Evolutionary conservation across 768 basidiomycete species (phyloP).

Genomic region (Cubamyces lactineus): DNA sequence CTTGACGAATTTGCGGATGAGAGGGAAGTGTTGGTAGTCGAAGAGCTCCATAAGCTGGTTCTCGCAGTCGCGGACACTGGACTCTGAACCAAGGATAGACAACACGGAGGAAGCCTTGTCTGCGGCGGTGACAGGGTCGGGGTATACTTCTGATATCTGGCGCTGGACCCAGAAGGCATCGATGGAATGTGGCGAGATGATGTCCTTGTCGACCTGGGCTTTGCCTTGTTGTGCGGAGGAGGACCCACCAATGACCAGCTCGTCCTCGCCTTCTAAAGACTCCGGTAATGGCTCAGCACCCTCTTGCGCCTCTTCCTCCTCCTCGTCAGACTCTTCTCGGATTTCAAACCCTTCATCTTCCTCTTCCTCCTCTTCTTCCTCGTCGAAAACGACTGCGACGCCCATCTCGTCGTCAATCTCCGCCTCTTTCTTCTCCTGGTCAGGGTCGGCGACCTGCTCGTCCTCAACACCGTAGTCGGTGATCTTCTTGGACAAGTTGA

Average conservation of each 20-base stretch:
- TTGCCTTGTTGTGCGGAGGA: constrained; percentile 48
- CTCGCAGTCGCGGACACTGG: constrained; percentile 88
- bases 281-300: constrained; percentile 49
- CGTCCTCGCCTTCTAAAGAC: constrained; percentile 59
- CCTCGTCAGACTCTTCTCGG: constrained; percentile 77
- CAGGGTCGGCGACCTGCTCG: constrained; percentile 75
- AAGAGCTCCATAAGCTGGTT: constrained; percentile 97
- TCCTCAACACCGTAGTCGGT: constrained; percentile 95
- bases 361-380: constrained; percentile 93
- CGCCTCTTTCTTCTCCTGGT: constrained; percentile 78
- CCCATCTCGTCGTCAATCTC: constrained; percentile 96
- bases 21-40: constrained; percentile 89
- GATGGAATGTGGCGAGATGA: constrained; percentile 86
- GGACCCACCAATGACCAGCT: constrained; percentile 74
- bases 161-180: constrained; percentile 99
- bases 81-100: constrained; percentile 83
- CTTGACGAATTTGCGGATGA: constrained; percentile 88
- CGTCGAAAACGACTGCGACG: constrained; percentile 98
- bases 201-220: constrained; percentile 69
- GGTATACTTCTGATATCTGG: constrained; percentile 86
- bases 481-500: constrained; percentile 89
- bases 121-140: constrained; percentile 92
- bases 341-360: constrained; percentile 91
- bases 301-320: constrained; percentile 64
- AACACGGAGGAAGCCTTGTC: constrained; percentile 89